These are phyloP conservation scores for Rhizopogon vesiculosus DNA, from an alignment of 768 basidiomycete genomes.

Conservation along the genomic window DNA sequence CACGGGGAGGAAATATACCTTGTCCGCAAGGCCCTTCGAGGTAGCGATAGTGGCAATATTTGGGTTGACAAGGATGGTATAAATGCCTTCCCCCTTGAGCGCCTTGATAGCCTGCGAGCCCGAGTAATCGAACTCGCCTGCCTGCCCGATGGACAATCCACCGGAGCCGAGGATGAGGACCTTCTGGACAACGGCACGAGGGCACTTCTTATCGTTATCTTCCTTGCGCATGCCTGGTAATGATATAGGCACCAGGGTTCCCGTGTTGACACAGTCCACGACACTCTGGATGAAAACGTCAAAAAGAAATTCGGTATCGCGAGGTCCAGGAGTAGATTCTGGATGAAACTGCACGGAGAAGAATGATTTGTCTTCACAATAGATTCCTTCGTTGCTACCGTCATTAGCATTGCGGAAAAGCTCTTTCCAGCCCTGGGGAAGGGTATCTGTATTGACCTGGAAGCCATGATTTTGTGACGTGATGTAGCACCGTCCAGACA, in stretches of 20 bases:
- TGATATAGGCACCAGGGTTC: slow-evolving; percentile 48
- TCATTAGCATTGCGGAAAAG: slow-evolving; percentile 97
- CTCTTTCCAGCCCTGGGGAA: slow-evolving; percentile 87
- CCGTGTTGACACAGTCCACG: slow-evolving; percentile 61
- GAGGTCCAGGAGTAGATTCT: slow-evolving; percentile 92
- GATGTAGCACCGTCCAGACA: slow-evolving; percentile 97
- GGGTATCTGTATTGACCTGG: slow-evolving; percentile 79
- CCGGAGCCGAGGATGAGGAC: slow-evolving; percentile 97
- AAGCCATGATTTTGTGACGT: slow-evolving; percentile 99
- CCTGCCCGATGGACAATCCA: slow-evolving; percentile 96
- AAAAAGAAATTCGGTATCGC: slow-evolving; percentile 98
- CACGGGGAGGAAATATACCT: slow-evolving; percentile 98
- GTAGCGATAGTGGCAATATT: slow-evolving; percentile 99
- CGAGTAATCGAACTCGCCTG: slow-evolving; percentile 99
- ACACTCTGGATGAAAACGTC: slow-evolving; percentile 94
- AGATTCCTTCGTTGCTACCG: slow-evolving; percentile 95
- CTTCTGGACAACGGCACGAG: slow-evolving; percentile 78
- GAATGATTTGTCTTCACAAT: slow-evolving; percentile 87
- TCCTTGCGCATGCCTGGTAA: slow-evolving; percentile 79
- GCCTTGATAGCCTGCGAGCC: slow-evolving; percentile 99
- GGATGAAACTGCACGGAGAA: slow-evolving; percentile 99
- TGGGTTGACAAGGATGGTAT: slow-evolving; percentile 97
- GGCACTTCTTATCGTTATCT: slow-evolving; percentile 73
- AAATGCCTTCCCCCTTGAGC: slow-evolving; percentile 97
- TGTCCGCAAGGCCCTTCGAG: slow-evolving; percentile 96